A percentile compares a stretch with the other conserved stretches of the same genome.
Conservation (phyloP, 306 rosid genomes). For the Castanospermum australe region DNA sequence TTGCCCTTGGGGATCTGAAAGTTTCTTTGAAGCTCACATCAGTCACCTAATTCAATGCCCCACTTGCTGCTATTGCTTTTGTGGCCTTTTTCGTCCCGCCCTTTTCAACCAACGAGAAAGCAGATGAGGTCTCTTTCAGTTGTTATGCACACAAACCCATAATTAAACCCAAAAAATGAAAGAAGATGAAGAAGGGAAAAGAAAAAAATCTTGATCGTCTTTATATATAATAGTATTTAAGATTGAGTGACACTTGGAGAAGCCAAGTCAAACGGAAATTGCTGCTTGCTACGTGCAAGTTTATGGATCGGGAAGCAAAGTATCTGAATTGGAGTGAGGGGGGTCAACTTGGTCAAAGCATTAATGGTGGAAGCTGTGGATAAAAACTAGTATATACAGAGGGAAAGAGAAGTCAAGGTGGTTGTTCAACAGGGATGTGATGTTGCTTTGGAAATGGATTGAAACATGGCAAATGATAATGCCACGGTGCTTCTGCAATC, state of each 20-base stretch:
- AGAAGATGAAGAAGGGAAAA: background rate
- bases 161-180: background rate
- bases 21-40: slow-evolving; percentile 36
- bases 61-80: slow-evolving; percentile 32
- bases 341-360: slow-evolving; percentile 19
- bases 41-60: slow-evolving; percentile 28
- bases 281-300: slow-evolving; percentile 13
- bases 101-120: slow-evolving; percentile 40
- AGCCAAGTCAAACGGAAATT: slow-evolving; percentile 58
- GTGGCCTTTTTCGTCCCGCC: slow-evolving; percentile 2
- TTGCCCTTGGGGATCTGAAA: slow-evolving; percentile 12
- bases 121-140: slow-evolving; percentile 39
- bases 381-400: background rate
- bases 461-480: slow-evolving; percentile 5
- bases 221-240: background rate
- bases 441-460: background rate
- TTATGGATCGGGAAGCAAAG: slow-evolving; percentile 10
- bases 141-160: slow-evolving; percentile 25
- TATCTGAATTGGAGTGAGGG: background rate
- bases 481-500: slow-evolving; percentile 28
- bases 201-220: background rate
- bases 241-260: slow-evolving; percentile 10
- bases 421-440: background rate
- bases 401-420: slow-evolving; percentile 30
- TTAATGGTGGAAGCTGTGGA: slow-evolving; percentile 12